Percentiles rank a stretch among this genome's conserved stretches.
phyloP scores from a whole-genome alignment of 2,329 filamentous ascomycete species.

The Ophiocordyceps robertsii region DNA sequence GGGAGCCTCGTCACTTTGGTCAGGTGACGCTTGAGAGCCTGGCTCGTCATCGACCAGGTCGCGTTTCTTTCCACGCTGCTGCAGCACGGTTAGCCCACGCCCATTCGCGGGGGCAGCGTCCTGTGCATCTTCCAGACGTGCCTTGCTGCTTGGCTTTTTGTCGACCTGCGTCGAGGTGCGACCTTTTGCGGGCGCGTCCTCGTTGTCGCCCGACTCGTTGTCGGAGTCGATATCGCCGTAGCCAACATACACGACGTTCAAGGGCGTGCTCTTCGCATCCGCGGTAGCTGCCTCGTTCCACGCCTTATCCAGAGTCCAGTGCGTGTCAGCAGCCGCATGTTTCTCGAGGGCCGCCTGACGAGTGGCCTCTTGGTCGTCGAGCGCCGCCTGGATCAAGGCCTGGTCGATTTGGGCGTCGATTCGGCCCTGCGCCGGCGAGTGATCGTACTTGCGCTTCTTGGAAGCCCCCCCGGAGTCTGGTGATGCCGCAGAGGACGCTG shows the following conservation, averaged over 20 bases:
- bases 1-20: slow-evolving; percentile 10
- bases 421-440: slow-evolving; percentile 21
- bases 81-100: slow-evolving; percentile 1
- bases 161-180: slow-evolving; percentile 21
- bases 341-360: slow-evolving; percentile 47
- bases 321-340: slow-evolving; percentile 54
- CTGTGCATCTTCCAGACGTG: slow-evolving; percentile 7
- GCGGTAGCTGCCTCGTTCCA: slow-evolving; percentile 10
- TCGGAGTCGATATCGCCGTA: slow-evolving; percentile 35
- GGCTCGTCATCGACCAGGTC: slow-evolving; percentile 10
- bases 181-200: slow-evolving; percentile 18
- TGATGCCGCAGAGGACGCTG: slow-evolving; percentile 30
- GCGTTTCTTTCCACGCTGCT: background rate
- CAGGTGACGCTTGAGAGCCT: slow-evolving; percentile 12
- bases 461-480: slow-evolving; percentile 37
- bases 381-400: slow-evolving; percentile 46
- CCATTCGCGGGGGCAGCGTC: slow-evolving; percentile 4
- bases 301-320: slow-evolving; percentile 56
- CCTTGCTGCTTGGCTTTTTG: slow-evolving; percentile 14
- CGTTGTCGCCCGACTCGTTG: slow-evolving; percentile 20
- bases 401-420: slow-evolving; percentile 34
- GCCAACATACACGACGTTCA: slow-evolving; percentile 46
- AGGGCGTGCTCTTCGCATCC: slow-evolving; percentile 18
- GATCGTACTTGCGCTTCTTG: slow-evolving; percentile 48
- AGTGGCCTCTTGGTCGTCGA: slow-evolving; percentile 54